phyloP scores from a whole-genome alignment of 306 rosid species.

The Cajanus cajan region DNA sequence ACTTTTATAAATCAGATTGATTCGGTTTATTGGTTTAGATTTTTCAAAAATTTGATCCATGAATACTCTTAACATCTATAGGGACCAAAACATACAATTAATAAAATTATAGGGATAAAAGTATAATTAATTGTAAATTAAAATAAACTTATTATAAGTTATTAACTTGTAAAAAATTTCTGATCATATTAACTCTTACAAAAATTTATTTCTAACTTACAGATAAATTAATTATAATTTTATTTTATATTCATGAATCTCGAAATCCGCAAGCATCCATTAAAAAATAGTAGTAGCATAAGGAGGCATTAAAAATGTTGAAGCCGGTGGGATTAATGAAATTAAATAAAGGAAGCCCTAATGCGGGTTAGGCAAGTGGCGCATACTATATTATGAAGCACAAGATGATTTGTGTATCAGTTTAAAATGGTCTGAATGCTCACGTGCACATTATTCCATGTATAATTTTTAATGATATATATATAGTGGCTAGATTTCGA shows the following conservation, averaged over 20 bases:
- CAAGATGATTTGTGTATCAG: not conserved
- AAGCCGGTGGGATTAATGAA: not conserved
- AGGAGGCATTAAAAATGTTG: not conserved
- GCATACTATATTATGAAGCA: not conserved
- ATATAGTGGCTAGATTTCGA: not conserved
- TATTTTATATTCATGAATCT: not conserved
- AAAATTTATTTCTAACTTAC: too few relatives aligned
- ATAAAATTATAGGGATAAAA: too few relatives aligned
- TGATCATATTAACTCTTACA: too few relatives aligned
- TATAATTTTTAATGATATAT: not conserved
- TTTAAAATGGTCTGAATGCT: not conserved
- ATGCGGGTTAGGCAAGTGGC: not conserved
- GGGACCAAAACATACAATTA: too few relatives aligned
- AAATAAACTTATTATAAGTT: too few relatives aligned
- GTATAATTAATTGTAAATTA: too few relatives aligned
- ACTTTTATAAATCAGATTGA: too few relatives aligned
- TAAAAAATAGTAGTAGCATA: not conserved
- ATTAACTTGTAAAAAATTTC: too few relatives aligned
- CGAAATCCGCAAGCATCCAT: not conserved
- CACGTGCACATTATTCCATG: not conserved
- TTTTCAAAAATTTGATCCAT: too few relatives aligned
- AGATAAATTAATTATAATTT: too few relatives aligned
- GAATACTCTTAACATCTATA: too few relatives aligned
- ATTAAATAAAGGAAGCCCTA: not conserved
- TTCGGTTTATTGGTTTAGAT: too few relatives aligned